Evolutionary conservation across 768 basidiomycete species (phyloP), one percentile per base, ranked within the genome.

Genomic region (Leccinum broughii): DNA sequence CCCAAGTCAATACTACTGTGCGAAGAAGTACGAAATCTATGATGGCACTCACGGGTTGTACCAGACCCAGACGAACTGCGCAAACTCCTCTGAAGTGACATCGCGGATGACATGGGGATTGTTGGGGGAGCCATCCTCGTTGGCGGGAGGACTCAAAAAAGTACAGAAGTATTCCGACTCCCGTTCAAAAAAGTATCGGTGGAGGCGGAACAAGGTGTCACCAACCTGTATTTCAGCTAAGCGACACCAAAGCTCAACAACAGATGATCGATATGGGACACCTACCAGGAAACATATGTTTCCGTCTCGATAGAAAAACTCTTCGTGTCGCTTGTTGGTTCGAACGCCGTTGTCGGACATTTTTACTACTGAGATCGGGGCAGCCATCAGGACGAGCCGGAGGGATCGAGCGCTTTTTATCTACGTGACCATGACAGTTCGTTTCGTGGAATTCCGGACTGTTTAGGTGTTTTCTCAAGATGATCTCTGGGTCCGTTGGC

Each of bases 211-310:
- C 0, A 73, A n/a, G 0, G 61, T 72, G 4, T 63, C 66, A 17
- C 77, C 71, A 0, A 78, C 75, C 80, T 81, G 48, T 1, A 41
- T 51, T 8, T 24, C 15, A 4, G 28, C 8, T 49, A 9, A 22
- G 4, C 7, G 37, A 56, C 55, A 49, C 10, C 41, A 14, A 14
- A 13, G 1, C 7, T 46, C 34, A 13, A 32, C 51, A 30, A 56
- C 28, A 24, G 30, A 6, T 26, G 4, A 46, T 51, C 3, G 6
- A 30, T 11, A 7, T 20, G 4, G 6, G 32, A n/a, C 1, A 68
- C 81, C 56, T 62, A 87, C 87, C 28, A 84, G 55, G 58, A 88
- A 80, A 3, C 76, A 77, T 0, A 87, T 62, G 64, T 87, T 86
- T 0, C 81, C 88, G 1, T 80, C 81, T 0, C 74, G 69, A 11